Evolutionary conservation across 352 stramenopile genomes (phyloP).

Genomic region (Phytophthora europaea): DNA sequence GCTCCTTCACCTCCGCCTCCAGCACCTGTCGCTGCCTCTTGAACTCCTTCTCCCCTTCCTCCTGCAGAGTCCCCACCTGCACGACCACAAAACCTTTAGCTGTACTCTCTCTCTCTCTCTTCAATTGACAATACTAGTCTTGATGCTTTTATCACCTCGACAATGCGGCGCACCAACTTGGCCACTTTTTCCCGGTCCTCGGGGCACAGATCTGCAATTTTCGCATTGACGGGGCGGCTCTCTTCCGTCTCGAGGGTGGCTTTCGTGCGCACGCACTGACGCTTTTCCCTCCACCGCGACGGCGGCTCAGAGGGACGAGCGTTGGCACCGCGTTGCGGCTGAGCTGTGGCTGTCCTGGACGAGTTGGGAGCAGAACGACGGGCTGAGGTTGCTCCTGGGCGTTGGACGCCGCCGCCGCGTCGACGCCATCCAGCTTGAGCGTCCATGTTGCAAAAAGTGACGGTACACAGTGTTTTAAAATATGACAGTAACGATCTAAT

Average conservation of each 20-base stretch:
- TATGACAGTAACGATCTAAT: not conserved
- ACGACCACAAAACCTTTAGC: constrained; percentile 1
- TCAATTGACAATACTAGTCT: too few relatives aligned
- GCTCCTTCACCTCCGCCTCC: constrained; percentile 61
- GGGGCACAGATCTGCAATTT: constrained; percentile 76
- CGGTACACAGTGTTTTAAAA: constrained; percentile 12
- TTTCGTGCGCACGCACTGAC: constrained; percentile 69
- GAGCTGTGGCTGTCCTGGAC: constrained; percentile 7
- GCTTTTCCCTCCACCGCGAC: constrained; percentile 77
- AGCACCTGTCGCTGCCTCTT: constrained; percentile 43
- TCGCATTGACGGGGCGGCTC: constrained; percentile 32
- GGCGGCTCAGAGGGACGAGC: constrained; percentile 13
- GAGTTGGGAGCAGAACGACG: constrained; percentile 1
- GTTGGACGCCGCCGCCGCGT: constrained; percentile 9
- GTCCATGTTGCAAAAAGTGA: constrained; percentile 33
- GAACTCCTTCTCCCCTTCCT: constrained; percentile 67
- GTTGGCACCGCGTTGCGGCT: constrained; percentile 9
- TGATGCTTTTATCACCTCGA: too few relatives aligned
- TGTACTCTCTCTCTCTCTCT: not conserved
- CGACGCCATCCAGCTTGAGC: constrained; percentile 21
- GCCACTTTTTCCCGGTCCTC: constrained; percentile 85
- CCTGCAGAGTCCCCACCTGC: constrained; percentile 60
- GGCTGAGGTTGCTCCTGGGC: constrained; percentile 17
- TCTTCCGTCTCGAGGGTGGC: constrained; percentile 54
- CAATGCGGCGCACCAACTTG: constrained; percentile 78